phyloP scores from a whole-genome alignment of 2,329 filamentous ascomycete genomes.

The Microdochium bolleyi region DNA sequence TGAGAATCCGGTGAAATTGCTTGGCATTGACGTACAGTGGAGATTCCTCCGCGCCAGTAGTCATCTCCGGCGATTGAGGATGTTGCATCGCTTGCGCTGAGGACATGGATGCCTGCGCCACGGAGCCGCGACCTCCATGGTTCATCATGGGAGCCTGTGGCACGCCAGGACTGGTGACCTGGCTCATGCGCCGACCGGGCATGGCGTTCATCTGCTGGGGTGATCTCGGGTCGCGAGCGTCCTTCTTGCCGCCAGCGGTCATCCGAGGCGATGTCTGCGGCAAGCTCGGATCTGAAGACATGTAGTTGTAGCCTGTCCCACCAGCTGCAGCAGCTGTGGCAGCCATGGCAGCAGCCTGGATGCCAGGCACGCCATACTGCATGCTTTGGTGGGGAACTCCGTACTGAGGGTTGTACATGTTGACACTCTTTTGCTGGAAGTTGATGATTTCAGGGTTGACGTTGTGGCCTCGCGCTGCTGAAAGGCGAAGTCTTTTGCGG shows the following conservation, averaged over 20 bases:
- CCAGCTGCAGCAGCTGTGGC: constrained; percentile 86
- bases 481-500: not conserved
- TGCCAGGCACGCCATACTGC: constrained; percentile 76
- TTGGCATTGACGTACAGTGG: constrained; percentile 98
- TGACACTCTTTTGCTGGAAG: too few relatives aligned
- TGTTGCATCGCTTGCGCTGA: constrained; percentile 58
- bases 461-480: constrained; percentile 44
- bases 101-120: constrained; percentile 51
- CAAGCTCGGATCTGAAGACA: constrained; percentile 62
- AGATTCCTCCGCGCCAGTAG: constrained; percentile 72
- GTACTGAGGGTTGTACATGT: constrained; percentile 75
- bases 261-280: constrained; percentile 71
- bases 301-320: constrained; percentile 56
- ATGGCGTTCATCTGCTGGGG: constrained; percentile 64
- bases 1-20: constrained; percentile 95
- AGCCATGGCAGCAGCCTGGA: constrained; percentile 88
- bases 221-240: constrained; percentile 65
- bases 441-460: too few relatives aligned
- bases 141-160: constrained; percentile 70
- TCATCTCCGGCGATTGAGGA: constrained; percentile 72
- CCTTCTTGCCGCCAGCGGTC: constrained; percentile 59
- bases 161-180: constrained; percentile 67
- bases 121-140: constrained; percentile 47
- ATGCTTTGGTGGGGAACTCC: constrained; percentile 66
- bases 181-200: constrained; percentile 63